Conservation (phyloP, 352 stramenopile species). For the Pythium pyrilobum region DNA sequence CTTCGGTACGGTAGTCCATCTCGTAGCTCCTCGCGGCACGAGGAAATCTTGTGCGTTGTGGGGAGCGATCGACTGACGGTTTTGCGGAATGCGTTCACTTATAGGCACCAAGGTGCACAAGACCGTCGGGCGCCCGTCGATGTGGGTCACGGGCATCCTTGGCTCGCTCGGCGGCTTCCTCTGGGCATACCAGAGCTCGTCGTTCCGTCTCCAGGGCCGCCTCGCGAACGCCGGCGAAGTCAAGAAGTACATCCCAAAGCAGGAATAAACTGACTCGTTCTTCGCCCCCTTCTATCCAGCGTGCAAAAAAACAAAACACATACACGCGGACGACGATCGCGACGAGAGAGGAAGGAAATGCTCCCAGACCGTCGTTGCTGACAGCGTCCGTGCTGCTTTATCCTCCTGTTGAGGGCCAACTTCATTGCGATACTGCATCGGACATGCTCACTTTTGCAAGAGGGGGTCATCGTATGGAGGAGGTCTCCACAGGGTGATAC, state of each 20-base stretch:
- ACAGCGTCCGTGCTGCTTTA: too few relatives aligned
- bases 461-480: too few relatives aligned
- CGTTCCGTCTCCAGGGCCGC: constrained; percentile 74
- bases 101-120: constrained; percentile 58
- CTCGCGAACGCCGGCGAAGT: constrained; percentile 55
- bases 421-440: too few relatives aligned
- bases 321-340: too few relatives aligned
- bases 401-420: too few relatives aligned
- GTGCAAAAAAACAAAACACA: too few relatives aligned
- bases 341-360: too few relatives aligned
- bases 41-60: not conserved
- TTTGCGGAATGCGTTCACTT: not conserved
- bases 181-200: constrained; percentile 80
- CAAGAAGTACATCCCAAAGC: constrained; percentile 49
- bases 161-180: constrained; percentile 73
- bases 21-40: not conserved
- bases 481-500: not conserved
- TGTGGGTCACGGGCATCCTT: constrained; percentile 69
- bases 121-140: constrained; percentile 55
- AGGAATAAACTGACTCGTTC: constrained; percentile 27
- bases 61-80: not conserved
- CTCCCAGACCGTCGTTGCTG: too few relatives aligned
- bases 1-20: constrained; percentile 47
- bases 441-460: too few relatives aligned
- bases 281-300: too few relatives aligned